Evolutionary conservation across 495 filamentous ascomycete genomes (phyloP).

Genomic region (Aspergillus bertholletiae): DNA sequence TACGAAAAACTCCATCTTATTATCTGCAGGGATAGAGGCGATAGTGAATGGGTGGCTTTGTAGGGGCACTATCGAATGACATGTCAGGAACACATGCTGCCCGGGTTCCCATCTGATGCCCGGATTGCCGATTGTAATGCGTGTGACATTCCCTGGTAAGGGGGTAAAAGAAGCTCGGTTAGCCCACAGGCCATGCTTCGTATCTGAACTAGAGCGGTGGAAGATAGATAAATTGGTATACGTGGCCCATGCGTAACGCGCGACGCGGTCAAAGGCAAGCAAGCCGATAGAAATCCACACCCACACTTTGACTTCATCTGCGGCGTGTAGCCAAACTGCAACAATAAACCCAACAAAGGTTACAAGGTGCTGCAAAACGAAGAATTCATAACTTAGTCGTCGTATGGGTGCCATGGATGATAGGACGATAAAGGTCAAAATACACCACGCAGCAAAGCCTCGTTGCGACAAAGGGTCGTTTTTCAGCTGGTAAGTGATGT

Average conservation of each 20-base stretch:
- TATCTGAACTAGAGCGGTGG: constrained; percentile 30
- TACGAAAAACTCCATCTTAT: constrained; percentile 66
- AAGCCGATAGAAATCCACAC: constrained; percentile 74
- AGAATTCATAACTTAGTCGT: constrained; percentile 70
- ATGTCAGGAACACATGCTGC: constrained; percentile 74
- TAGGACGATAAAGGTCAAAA: constrained; percentile 69
- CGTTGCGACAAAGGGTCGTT: constrained; percentile 62
- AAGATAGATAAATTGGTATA: constrained; percentile 67
- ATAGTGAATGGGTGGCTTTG: constrained; percentile 86
- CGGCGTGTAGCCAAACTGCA: constrained; percentile 61
- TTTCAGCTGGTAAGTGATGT: constrained; percentile 56
- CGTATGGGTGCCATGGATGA: constrained; percentile 67
- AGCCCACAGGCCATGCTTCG: constrained; percentile 19
- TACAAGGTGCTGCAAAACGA: constrained; percentile 75
- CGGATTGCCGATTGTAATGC: constrained; percentile 65
- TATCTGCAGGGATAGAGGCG: constrained; percentile 54
- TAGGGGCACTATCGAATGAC: constrained; percentile 62
- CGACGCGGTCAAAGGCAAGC: constrained; percentile 65
- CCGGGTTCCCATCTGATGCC: constrained; percentile 71
- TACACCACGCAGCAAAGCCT: constrained; percentile 70
- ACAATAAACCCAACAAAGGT: constrained; percentile 65
- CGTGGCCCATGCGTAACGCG: constrained; percentile 47
- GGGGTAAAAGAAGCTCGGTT: constrained; percentile 59
- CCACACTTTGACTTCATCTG: constrained; percentile 45
- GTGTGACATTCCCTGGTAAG: constrained; percentile 59